Percentiles rank a stretch among this genome's conserved stretches.
Evolutionary conservation across 352 stramenopile genomes (phyloP).

Genomic region (Lagenidium giganteum): DNA sequence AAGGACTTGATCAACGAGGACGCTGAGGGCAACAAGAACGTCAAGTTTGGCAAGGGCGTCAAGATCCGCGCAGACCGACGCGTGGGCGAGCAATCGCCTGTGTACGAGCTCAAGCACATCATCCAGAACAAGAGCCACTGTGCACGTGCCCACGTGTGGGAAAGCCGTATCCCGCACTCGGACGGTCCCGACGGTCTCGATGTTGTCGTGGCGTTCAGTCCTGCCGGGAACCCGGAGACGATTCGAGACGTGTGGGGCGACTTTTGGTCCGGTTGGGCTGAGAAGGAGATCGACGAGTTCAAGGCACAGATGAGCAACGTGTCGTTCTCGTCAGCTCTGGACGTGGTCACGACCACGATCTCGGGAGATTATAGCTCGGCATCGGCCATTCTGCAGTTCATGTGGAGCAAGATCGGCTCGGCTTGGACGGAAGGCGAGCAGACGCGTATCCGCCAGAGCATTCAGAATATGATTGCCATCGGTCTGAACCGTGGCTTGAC

Average conservation of each 20-base stretch:
- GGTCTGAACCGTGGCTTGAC: constrained; percentile 58
- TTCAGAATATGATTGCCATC: constrained; percentile 77
- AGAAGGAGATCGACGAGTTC: constrained; percentile 66
- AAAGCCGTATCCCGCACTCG: constrained; percentile 25
- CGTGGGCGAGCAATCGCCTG: constrained; percentile 23
- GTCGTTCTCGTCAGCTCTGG: constrained; percentile 57
- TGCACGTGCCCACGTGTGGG: constrained; percentile 60
- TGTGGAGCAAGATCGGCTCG: constrained; percentile 70
- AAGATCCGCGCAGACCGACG: constrained; percentile 56
- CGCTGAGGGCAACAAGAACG: constrained; percentile 72
- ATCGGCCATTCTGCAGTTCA: constrained; percentile 58
- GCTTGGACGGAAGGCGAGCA: constrained; percentile 73
- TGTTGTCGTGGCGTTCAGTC: constrained; percentile 68
- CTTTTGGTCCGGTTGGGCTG: constrained; percentile 74
- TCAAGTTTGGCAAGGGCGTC: constrained; percentile 60
- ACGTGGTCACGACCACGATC: constrained; percentile 63
- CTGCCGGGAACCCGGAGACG: constrained; percentile 60
- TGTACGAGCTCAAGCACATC: constrained; percentile 77
- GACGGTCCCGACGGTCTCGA: constrained; percentile 23
- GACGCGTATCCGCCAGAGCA: constrained; percentile 67
- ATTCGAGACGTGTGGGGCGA: constrained; percentile 74
- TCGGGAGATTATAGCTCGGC: constrained; percentile 62
- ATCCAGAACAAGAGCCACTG: constrained; percentile 73
- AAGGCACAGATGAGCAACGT: constrained; percentile 65
- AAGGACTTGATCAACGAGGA: constrained; percentile 76